Evolutionary conservation across 139 green algal species (phyloP), one percentile per base, ranked within the genome.

Genomic region (Chlorella sp.): DNA sequence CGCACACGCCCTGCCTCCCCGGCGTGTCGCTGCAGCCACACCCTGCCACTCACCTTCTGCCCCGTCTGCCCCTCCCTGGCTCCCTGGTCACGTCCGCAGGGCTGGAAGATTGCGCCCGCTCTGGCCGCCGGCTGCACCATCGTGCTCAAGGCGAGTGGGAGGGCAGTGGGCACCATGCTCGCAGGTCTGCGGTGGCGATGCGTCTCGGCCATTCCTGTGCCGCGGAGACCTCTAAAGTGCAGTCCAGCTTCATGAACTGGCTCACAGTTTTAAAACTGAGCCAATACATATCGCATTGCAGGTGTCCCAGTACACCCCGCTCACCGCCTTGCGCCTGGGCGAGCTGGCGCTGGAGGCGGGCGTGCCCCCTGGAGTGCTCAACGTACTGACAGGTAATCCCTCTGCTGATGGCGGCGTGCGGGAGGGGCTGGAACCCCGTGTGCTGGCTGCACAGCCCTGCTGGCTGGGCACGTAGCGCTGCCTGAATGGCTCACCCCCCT

Each of bases 311-410:
- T 90, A 93, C 85, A 92, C 90, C n/a, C 88, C 92, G 6, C 86
- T 97, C 54, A 92, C 86, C 1, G 89, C 86, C 16, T 88, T 95
- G 70, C 81, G 76, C 19, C 38, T 95, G 41, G 94, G 87, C 7
- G 85, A 95, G 91, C 89, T 96, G 62, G 91, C 91, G 20, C 70
- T 93, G 67, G 91, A 94, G 88, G 93, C 94, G 44, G 93, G 94
- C 30, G 46, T 96, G n/a, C 94, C 94, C 0, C 84, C 88, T 20
- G 93, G 94, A 28, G 92, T 95, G 24, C 67, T 96, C 83, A 96
- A 96, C 86, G 84, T 96, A 30, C 74, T 96, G 20, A 74, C 86
- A 0, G 93, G 93, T 78, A 44, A 0, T 13, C 24, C 1, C n/a
- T 70, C 22, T 30, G 38, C 30, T 40, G 60, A 3, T 68, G 16